Evolutionary conservation across 1,284 basidiomycete genomes (phyloP), one percentile per base, ranked within the genome.

Genomic region (Ustilago hordei): DNA sequence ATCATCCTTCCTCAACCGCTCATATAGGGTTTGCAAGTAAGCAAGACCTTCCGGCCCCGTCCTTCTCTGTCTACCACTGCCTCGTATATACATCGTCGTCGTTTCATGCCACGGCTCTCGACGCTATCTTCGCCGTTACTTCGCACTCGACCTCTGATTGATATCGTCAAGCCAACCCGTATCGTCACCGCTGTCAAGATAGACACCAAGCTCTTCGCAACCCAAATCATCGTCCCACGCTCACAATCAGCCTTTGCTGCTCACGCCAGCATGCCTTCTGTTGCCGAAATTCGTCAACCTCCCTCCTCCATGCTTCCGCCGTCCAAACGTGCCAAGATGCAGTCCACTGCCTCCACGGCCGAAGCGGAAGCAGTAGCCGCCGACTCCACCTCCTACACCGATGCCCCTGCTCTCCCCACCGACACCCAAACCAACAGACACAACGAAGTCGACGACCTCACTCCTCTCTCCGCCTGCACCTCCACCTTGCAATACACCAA

Each of bases 251-350:
- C 41, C 4, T 15, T 47, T 13, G 52, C 58, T 34, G 54, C 52
- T 11, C 47, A 53, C 57, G 61, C 63, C 65, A 67, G 67, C 56
- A 78, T 78, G 75, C 75, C 75, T 63, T 78, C 70, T 50, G 66
- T 78, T 59, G 75, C 75, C 47, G 43, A 78, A 36, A 48, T 78
- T 31, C 67, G 45, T 45, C 66, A 67, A 47, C 64, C 75, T 19
- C 50, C 64, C 36, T 2, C 52, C 39, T 19, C 60, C 55, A 73
- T 69, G 69, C 60, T 74, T 19, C 75, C 75, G 28, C 75, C 70
- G 2, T 67, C 75, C 11, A 78, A 78, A 57, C 63, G 75, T 31
- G 61, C 58, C 60, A 78, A 70, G 67, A 55, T 69, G 64, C 64
- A 69, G 17, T 41, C 60, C 39, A 35, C 31, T 39, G 56, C 41